Conservation (phyloP, 306 rosid species). For the Purshia tridentata region DNA sequence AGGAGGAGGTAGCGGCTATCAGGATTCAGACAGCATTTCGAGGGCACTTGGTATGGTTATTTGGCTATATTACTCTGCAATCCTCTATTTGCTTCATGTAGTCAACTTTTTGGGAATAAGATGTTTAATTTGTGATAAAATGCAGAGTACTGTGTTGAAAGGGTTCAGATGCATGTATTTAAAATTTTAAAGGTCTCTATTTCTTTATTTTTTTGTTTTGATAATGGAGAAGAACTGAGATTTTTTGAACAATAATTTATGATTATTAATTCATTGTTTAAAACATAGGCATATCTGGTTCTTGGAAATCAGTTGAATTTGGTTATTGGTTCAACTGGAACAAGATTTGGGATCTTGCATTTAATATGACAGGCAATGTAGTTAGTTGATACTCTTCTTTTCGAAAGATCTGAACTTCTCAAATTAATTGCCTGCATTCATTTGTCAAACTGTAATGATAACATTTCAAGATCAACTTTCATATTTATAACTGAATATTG, state of each 20-base stretch:
- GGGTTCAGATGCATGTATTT: neutral
- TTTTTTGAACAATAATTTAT: neutral
- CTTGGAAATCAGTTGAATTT: constrained; percentile 3
- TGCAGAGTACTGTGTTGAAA: neutral
- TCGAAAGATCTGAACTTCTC: neutral
- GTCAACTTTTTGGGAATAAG: constrained; percentile 1
- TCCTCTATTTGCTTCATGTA: neutral
- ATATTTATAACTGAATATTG: constrained; percentile 2
- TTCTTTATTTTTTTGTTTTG: neutral
- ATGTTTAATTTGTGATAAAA: neutral
- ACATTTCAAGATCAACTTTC: constrained; percentile 2
- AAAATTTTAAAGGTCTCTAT: neutral
- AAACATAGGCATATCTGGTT: neutral
- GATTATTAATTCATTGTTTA: neutral
- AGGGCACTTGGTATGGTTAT: constrained; percentile 61
- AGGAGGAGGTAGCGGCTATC: constrained; percentile 63
- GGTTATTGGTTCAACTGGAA: constrained; percentile 6
- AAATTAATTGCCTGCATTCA: neutral
- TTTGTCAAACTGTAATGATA: neutral
- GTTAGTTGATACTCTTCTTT: constrained; percentile 1
- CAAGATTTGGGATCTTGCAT: neutral
- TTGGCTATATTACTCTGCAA: neutral
- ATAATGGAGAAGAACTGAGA: neutral
- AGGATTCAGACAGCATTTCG: constrained; percentile 71
- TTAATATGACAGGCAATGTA: neutral